Evolutionary conservation across 176 grass and related monocot genomes (phyloP), one percentile per base, ranked within the genome.

Genomic region (Lolium multiflorum): DNA sequence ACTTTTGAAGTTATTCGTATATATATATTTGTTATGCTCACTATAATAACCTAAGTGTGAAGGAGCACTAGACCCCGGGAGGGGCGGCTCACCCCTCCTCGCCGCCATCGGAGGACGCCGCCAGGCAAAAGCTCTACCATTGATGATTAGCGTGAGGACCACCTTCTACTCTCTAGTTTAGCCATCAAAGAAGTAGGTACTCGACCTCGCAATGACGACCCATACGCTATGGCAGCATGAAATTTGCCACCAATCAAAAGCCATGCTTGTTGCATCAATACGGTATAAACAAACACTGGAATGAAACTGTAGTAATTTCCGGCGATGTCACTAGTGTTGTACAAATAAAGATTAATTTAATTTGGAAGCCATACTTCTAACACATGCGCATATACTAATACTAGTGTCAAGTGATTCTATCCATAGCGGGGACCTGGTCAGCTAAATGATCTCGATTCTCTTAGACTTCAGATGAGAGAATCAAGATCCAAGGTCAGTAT

Each of bases 371-470:
- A 35, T 35, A 35, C 31, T 80, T 81, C 2, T 18, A 20, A 47
- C 43, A 18, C 4, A 35, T 28, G 5, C 4, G 28, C n/a, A 43
- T 35, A 74, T 35, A 6, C 38, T 20, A n/a, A n/a, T 2, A 44
- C 38, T 37, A 7, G 5, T 28, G 61, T 64, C 61, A 71, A 44
- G 18, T 35, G 15, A 46, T 1, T 48, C 58, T 67, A 60, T 79
- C 48, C 37, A 65, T 12, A 57, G 20, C 28, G 2, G 56, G n/a
- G 78, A 68, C 78, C 51, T 20, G 0, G 49, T 61, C 78, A 51
- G 20, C 83, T 18, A 16, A 63, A 21, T 18, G 48, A 63, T 47
- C 35, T 38, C 48, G 51, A 63, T 81, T 80, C 78, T 21, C n/a
- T 9, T 5, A 22, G 17, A 5, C 21, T 35, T 73, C 17, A 13